Evolutionary conservation across 257 asterid species (phyloP).

Genomic region (Catharanthus roseus): DNA sequence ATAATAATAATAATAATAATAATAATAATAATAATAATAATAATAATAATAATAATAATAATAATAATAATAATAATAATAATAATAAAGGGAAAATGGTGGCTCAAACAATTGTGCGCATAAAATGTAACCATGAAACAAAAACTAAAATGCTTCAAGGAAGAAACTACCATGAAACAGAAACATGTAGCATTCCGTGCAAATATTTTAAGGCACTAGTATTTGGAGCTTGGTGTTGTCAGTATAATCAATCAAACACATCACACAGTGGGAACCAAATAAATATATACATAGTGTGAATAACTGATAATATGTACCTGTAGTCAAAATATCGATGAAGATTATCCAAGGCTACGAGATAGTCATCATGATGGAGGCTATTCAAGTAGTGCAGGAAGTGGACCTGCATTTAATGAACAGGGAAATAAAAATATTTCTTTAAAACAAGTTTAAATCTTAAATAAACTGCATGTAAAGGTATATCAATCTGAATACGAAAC

Average conservation of each 20-base stretch:
- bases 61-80: too few species aligned
- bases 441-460: neutral
- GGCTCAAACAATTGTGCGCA: neutral
- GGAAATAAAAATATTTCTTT: conserved; percentile 21
- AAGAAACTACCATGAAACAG: neutral
- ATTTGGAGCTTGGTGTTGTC: neutral
- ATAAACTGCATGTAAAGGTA: neutral
- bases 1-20: too few species aligned
- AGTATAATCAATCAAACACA: neutral
- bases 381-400: conserved; percentile 84
- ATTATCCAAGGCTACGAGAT: conserved; percentile 79
- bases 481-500: conserved; percentile 20
- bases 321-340: conserved; percentile 96
- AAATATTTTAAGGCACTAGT: neutral
- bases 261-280: neutral
- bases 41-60: too few species aligned
- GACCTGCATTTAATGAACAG: conserved; percentile 52
- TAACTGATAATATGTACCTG: conserved; percentile 53
- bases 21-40: too few species aligned
- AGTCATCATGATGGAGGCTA: conserved; percentile 84
- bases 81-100: neutral
- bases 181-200: neutral
- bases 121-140: neutral
- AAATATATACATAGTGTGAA: conserved; percentile 7
- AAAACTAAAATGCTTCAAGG: neutral